These are phyloP conservation scores for Penicillium sp. DNA, from an alignment of 2,329 filamentous ascomycete species.

Conservation along the genomic window DNA sequence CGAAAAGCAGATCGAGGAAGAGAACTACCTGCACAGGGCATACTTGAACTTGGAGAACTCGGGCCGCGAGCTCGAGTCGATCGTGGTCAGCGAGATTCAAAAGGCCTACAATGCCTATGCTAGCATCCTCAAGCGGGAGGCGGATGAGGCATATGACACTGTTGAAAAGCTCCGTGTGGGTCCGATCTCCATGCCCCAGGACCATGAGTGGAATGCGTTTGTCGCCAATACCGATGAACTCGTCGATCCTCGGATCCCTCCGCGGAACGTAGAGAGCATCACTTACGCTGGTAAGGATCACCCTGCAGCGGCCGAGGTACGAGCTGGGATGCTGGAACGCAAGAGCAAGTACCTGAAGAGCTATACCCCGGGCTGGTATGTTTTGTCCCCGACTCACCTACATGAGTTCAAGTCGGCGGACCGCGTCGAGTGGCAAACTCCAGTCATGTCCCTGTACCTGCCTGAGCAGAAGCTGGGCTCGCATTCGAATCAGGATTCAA, in stretches of 20 bases:
- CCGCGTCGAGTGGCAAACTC: slow-evolving; percentile 75
- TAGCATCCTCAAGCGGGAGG: slow-evolving; percentile 86
- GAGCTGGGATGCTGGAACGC: slow-evolving; percentile 87
- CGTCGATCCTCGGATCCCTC: slow-evolving; percentile 77
- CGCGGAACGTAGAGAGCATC: slow-evolving; percentile 78
- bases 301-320: slow-evolving; percentile 77
- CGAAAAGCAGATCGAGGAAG: slow-evolving; percentile 90
- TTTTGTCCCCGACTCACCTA: slow-evolving; percentile 91
- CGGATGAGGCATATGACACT: slow-evolving; percentile 74
- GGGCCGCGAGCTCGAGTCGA: slow-evolving; percentile 90
- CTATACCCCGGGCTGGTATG: slow-evolving; percentile 95
- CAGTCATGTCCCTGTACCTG: slow-evolving; percentile 94
- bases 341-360: slow-evolving; percentile 99
- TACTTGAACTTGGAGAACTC: slow-evolving; percentile 94
- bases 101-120: slow-evolving; percentile 96
- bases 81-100: slow-evolving; percentile 95
- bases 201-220: slow-evolving; percentile 85
- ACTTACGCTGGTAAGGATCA: slow-evolving; percentile 90
- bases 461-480: slow-evolving; percentile 94
- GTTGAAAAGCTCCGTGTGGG: slow-evolving; percentile 80
- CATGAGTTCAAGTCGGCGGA: slow-evolving; percentile 99
- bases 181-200: slow-evolving; percentile 89
- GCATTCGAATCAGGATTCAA: slow-evolving; percentile 77
- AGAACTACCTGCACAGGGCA: slow-evolving; percentile 94
- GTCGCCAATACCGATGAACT: slow-evolving; percentile 80